Conservation (phyloP, 78 protist species). For the slime mould (Dictyostelium discoideum) region dicty_2.7 NC_007091.3:2812501-2813000, state of each 20-base stretch:
- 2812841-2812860: no score
- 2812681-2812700: conserved; percentile 99
- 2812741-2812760: conserved; percentile 99
- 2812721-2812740: conserved; percentile 97
- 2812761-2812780: conserved; percentile 97
- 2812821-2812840: not conserved
- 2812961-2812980: not conserved
- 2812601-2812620: conserved; percentile 98
- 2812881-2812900: not conserved
- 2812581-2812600: conserved; percentile 98
- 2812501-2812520: conserved; percentile 97
- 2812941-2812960: not conserved
- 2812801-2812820: not conserved
- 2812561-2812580: conserved; percentile 90
- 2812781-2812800: conserved; percentile 8
- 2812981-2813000: not conserved
- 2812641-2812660: conserved; percentile 98
- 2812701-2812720: conserved; percentile 99
- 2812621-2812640: conserved; percentile 96
- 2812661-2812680: conserved; percentile 98
- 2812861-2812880: not conserved
- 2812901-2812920: not conserved
- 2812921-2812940: not conserved
- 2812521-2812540: conserved; percentile 97
- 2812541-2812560: conserved; percentile 80